Conservation (phyloP, 2,329 filamentous ascomycete species). For the Alternaria brassicicola region DNA sequence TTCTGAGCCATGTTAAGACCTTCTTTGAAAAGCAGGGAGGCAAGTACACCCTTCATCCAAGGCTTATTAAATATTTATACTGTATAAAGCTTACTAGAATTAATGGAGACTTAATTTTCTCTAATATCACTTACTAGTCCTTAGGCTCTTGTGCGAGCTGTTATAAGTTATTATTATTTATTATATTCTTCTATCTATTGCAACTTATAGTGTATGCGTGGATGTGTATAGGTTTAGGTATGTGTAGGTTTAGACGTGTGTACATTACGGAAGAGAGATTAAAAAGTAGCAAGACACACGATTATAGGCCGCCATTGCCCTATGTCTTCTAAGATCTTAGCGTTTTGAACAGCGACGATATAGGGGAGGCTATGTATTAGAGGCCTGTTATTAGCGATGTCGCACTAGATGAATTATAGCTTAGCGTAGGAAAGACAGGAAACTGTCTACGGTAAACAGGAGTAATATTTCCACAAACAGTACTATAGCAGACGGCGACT, state of each 20-base stretch:
- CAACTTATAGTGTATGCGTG: slow-evolving; percentile 5
- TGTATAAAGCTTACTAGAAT: slow-evolving; percentile 1
- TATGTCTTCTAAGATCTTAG: neutral
- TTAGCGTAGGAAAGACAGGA: neutral
- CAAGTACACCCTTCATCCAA: slow-evolving; percentile 1
- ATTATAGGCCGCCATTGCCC: slow-evolving; percentile 1
- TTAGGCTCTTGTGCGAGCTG: slow-evolving; percentile 1
- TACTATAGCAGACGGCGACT: neutral
- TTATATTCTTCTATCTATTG: slow-evolving; percentile 5
- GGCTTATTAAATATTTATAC: slow-evolving; percentile 1
- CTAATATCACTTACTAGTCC: neutral
- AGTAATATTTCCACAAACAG: neutral
- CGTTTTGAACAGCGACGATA: neutral
- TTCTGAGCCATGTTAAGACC: slow-evolving; percentile 3
- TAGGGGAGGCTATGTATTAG: neutral
- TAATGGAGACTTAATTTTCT: neutral
- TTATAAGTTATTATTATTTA: slow-evolving; percentile 5
- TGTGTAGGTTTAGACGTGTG: neutral
- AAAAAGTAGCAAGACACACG: neutral
- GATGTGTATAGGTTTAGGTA: slow-evolving; percentile 1
- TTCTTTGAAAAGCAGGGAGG: slow-evolving; percentile 6
- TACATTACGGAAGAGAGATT: neutral
- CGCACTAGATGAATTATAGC: neutral
- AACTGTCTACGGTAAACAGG: neutral
- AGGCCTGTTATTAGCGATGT: neutral